Base-by-base conservation (phyloP, 2,329 filamentous ascomycete genomes). In the Microdochium bolleyi region DNA sequence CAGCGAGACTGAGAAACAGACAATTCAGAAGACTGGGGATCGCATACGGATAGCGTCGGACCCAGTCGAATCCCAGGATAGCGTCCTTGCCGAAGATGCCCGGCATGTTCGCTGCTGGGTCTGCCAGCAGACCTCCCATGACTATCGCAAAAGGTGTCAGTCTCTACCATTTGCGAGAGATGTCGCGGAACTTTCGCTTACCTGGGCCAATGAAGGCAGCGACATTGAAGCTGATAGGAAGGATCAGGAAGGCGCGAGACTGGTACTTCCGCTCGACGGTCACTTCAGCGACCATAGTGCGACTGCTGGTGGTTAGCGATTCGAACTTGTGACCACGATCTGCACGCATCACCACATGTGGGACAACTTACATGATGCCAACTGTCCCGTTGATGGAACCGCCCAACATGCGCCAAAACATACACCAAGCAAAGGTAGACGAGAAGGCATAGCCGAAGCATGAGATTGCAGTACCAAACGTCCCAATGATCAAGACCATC, bases 391-490 rank as follows among this genome's bases (percentile, higher is more conserved):
- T 77, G 34, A 76, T 66, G 3, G 67, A 71, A 24, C 88, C 88
- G 1, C 85, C 87, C 34, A 88, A 63, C 11, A 75, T 77, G 5
- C 88, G 73, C 72, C 87, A 91, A 48, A 83, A 74, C 1, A 85
- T 77, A 0, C 86, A 86, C 63, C 75, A 72, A 14, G 70, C 72
- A 61, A 90, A 89, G 3, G 74, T 84, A 25, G 73, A 78, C 3
- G 84, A 83, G 62, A 91, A 90, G 0, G 86, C 87, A 62, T 89
- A 88, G 0, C 87, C 87, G 16, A 91, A 60, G 56, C 80, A 84
- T 4, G 84, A 85, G 11, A 88, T 64, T 52, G 80, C 79, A 0
- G 86, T 87, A 0, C 87, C 87, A 13, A 84, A 67, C 37, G 89
- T 68, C 0, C 87, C 87, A 50, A 89, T 76, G 21, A 89, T 70